These are phyloP conservation scores for Colletotrichum sp. DNA, from an alignment of 2,329 filamentous ascomycete species.

Conservation along the genomic window DNA sequence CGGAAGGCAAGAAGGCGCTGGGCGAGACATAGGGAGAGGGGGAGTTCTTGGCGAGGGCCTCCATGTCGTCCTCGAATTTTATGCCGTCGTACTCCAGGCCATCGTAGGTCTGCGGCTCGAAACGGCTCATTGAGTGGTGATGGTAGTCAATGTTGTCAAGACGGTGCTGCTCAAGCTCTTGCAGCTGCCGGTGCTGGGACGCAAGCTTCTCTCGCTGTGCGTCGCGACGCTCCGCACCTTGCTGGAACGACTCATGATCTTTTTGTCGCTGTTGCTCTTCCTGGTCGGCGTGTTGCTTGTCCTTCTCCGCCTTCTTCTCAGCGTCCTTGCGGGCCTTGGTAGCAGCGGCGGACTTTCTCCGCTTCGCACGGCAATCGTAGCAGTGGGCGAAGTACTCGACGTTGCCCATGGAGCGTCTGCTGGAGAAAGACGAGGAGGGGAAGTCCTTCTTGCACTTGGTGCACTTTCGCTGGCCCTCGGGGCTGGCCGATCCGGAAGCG, in stretches of 20 bases:
- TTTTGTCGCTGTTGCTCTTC: neutral
- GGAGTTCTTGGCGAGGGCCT: neutral
- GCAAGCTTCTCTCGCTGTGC: neutral
- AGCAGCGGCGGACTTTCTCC: neutral
- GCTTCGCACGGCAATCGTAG: neutral
- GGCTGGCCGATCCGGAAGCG: neutral
- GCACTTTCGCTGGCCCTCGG: neutral
- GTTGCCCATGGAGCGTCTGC: neutral
- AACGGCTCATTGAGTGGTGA: neutral
- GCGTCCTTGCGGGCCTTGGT: neutral
- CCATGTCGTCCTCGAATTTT: neutral
- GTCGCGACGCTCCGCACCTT: neutral
- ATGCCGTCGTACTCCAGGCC: neutral
- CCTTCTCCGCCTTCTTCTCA: neutral
- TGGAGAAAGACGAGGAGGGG: neutral
- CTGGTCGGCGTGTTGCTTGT: neutral
- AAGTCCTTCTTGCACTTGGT: neutral
- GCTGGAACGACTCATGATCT: neutral
- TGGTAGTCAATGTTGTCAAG: neutral
- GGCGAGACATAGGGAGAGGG: neutral
- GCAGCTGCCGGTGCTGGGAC: neutral
- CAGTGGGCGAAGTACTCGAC: neutral
- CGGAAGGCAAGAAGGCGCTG: neutral
- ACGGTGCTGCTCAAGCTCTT: neutral
- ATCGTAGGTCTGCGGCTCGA: neutral